phyloP scores from a whole-genome alignment of 2,329 filamentous ascomycete genomes.

The Colletotrichum spaethianum region DNA sequence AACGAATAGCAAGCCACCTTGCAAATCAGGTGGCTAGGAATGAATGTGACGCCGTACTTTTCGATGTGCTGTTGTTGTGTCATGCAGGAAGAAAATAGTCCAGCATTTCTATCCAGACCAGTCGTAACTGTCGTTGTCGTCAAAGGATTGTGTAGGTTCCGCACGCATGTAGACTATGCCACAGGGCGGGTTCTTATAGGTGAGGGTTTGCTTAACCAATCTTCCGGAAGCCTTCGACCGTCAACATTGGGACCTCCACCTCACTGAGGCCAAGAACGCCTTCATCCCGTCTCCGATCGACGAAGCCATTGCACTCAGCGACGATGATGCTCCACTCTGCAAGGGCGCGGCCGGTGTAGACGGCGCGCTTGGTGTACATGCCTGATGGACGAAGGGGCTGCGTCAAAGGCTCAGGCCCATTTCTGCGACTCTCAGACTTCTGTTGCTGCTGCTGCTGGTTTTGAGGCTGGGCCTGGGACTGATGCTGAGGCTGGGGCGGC shows the following conservation, averaged over 20 bases:
- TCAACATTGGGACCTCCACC: slow-evolving; percentile 70
- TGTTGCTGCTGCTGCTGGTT: slow-evolving; percentile 40
- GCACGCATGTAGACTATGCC: not conserved
- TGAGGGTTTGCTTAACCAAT: slow-evolving; percentile 22
- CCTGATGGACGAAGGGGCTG: slow-evolving; percentile 63
- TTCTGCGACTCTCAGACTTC: slow-evolving; percentile 41
- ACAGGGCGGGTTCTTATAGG: not conserved
- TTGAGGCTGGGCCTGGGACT: slow-evolving; percentile 35
- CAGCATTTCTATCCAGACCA: not conserved
- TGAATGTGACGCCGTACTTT: slow-evolving; percentile 5
- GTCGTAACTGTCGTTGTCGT: slow-evolving; percentile 15
- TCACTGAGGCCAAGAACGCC: slow-evolving; percentile 76
- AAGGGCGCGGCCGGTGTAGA: slow-evolving; percentile 80
- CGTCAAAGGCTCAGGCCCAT: slow-evolving; percentile 52
- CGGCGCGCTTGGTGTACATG: slow-evolving; percentile 61
- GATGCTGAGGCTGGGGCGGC: slow-evolving; percentile 41
- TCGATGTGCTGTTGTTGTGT: slow-evolving; percentile 7
- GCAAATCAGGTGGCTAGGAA: not conserved
- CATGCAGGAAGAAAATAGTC: not conserved
- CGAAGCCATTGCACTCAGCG: slow-evolving; percentile 85
- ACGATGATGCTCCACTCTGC: slow-evolving; percentile 85
- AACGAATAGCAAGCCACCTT: not conserved
- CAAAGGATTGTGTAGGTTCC: not conserved
- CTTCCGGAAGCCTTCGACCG: slow-evolving; percentile 58
- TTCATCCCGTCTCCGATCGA: slow-evolving; percentile 81